Conservation (phyloP, 2,329 filamentous ascomycete species). For the Fusarium compactum region DNA sequence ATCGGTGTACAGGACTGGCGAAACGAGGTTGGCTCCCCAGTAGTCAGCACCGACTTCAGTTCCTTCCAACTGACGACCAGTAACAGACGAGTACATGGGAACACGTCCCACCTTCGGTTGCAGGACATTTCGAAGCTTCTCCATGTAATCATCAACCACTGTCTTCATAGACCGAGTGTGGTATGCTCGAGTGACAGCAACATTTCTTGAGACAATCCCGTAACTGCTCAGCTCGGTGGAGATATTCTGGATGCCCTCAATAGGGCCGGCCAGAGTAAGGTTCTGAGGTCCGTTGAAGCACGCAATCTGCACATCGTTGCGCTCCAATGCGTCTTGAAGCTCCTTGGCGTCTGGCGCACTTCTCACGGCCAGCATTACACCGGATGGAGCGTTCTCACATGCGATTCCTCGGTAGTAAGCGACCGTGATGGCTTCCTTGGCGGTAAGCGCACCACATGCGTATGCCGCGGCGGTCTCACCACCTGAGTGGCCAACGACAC, state of each 20-base stretch:
- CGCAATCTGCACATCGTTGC: constrained; percentile 39
- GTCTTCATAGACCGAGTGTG: constrained; percentile 39
- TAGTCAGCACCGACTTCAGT: constrained; percentile 40
- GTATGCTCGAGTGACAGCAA: constrained; percentile 40
- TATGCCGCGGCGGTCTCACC: constrained; percentile 43
- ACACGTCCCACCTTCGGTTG: constrained; percentile 30
- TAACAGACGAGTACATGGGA: constrained; percentile 42
- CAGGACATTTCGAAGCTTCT: constrained; percentile 25
- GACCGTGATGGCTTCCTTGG: constrained; percentile 37
- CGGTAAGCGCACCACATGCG: constrained; percentile 40
- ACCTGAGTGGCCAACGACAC: constrained; percentile 40
- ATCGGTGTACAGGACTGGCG: constrained; percentile 43
- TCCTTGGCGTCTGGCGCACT: constrained; percentile 36
- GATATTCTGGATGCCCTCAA: constrained; percentile 36
- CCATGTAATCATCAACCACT: constrained; percentile 37
- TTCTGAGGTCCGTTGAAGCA: constrained; percentile 44
- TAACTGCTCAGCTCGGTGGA: constrained; percentile 28
- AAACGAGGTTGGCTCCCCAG: constrained; percentile 42
- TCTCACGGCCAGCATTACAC: constrained; percentile 36
- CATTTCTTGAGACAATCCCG: constrained; percentile 35
- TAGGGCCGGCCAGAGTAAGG: constrained; percentile 37
- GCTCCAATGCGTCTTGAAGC: constrained; percentile 32
- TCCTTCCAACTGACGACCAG: constrained; percentile 30
- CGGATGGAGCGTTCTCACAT: constrained; percentile 37
- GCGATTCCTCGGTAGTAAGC: constrained; percentile 41